A percentile compares a stretch with the other conserved stretches of the same genome.
phyloP scores from a whole-genome alignment of 306 rosid species.

The Sesbania bispinosa region DNA sequence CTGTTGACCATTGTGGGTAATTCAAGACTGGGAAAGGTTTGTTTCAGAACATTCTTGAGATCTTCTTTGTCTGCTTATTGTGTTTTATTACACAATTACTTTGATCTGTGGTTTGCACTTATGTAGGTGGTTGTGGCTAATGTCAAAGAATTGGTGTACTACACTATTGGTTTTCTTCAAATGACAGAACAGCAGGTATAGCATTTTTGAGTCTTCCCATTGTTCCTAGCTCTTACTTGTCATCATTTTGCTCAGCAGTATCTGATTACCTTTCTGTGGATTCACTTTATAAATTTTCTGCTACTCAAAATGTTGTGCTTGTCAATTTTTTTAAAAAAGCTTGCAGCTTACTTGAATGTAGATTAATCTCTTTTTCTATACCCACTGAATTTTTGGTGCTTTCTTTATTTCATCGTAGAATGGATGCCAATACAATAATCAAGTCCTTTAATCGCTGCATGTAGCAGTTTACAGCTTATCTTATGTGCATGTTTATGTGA shows the following conservation, averaged over 20 bases:
- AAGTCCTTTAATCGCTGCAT: background rate
- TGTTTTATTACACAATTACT: constrained; percentile 19
- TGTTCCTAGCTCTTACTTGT: background rate
- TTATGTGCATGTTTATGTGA: background rate
- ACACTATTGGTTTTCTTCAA: constrained; percentile 88
- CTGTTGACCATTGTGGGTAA: constrained; percentile 77
- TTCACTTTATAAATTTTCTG: background rate
- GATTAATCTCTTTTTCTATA: background rate
- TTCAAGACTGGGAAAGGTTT: constrained; percentile 66
- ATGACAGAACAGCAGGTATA: constrained; percentile 85
- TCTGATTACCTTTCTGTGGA: constrained; percentile 20
- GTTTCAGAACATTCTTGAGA: constrained; percentile 20
- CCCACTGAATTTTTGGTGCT: background rate
- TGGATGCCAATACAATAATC: too few species aligned
- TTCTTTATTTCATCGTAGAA: background rate
- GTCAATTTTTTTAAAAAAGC: too few species aligned
- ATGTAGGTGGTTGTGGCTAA: constrained; percentile 56
- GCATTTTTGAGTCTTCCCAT: constrained; percentile 7
- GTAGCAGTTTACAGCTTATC: background rate
- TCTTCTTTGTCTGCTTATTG: background rate
- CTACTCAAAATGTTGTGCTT: background rate
- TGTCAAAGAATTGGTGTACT: constrained; percentile 78
- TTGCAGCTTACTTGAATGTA: too few species aligned
- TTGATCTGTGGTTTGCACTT: constrained; percentile 8
- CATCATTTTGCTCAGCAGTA: background rate